A percentile compares a stretch with the other conserved stretches of the same genome.
Evolutionary conservation across 169 alveolate species (phyloP).

Genomic region (Babesia bigemina): DNA sequence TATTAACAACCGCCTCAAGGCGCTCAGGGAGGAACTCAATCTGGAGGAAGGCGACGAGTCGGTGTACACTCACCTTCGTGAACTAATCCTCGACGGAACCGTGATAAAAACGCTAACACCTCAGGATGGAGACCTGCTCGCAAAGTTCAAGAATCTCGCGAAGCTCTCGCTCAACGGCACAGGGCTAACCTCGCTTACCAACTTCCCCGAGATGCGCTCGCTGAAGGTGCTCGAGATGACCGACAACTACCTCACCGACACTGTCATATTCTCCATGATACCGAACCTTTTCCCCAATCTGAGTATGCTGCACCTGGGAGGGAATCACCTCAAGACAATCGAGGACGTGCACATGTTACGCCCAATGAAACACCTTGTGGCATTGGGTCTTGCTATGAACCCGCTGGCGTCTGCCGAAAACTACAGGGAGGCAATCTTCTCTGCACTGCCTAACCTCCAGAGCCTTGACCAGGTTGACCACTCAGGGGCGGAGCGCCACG

Average conservation of each 20-base stretch:
- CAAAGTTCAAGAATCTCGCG: slow-evolving; percentile 75
- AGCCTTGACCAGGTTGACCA: slow-evolving; percentile 84
- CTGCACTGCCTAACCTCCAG: slow-evolving; percentile 79
- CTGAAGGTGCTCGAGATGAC: slow-evolving; percentile 84
- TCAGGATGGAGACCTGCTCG: slow-evolving; percentile 79
- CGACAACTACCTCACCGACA: slow-evolving; percentile 85
- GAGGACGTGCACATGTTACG: slow-evolving; percentile 73
- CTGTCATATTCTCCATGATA: slow-evolving; percentile 75
- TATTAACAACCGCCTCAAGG: slow-evolving; percentile 65
- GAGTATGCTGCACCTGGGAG: slow-evolving; percentile 86
- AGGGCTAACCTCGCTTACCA: slow-evolving; percentile 80
- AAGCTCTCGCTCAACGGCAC: slow-evolving; percentile 87
- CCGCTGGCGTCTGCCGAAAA: slow-evolving; percentile 82
- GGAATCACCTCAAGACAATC: slow-evolving; percentile 82
- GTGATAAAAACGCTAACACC: slow-evolving; percentile 71
- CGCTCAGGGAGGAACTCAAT: slow-evolving; percentile 67
- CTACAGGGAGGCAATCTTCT: slow-evolving; percentile 83
- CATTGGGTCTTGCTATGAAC: slow-evolving; percentile 85
- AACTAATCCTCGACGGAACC: slow-evolving; percentile 86
- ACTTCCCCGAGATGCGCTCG: slow-evolving; percentile 82
- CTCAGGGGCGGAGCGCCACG: slow-evolving; percentile 81
- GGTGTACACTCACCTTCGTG: slow-evolving; percentile 73
- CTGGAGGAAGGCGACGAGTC: slow-evolving; percentile 71
- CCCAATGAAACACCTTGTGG: slow-evolving; percentile 71
- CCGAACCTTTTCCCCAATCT: slow-evolving; percentile 82